Evolutionary conservation across 179 eudicot genomes (phyloP).

Genomic region (Spergularia azorica): DNA sequence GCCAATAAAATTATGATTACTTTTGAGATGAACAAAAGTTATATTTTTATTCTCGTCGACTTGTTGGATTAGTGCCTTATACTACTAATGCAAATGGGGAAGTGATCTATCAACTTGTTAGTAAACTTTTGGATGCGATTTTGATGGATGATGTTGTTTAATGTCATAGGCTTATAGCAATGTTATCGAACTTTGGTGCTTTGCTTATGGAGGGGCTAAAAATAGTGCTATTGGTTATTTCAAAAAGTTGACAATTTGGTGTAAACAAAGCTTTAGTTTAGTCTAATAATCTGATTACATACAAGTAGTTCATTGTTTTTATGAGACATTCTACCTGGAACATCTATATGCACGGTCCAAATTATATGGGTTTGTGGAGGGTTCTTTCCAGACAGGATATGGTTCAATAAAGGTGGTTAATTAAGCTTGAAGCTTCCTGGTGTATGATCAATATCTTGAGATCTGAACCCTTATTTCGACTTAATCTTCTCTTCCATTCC

Average conservation of each 20-base stretch:
- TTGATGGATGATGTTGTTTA: constrained; percentile 22
- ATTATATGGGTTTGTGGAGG: constrained; percentile 5
- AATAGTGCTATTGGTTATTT: background rate
- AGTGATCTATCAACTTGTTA: background rate
- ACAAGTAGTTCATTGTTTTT: constrained; percentile 5
- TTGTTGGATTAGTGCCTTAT: too few species aligned
- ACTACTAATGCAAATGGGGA: background rate
- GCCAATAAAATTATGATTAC: too few species aligned
- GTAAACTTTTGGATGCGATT: constrained; percentile 21
- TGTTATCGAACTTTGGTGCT: constrained; percentile 12
- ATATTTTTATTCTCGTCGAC: too few species aligned
- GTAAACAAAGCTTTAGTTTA: background rate
- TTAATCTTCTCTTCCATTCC: background rate
- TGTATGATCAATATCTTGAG: background rate
- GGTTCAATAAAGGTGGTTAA: constrained; percentile 1
- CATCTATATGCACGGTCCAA: constrained; percentile 4
- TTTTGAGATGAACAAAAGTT: too few species aligned
- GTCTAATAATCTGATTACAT: background rate
- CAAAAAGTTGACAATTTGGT: background rate
- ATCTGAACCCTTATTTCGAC: background rate
- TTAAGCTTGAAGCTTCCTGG: background rate
- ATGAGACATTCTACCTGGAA: background rate
- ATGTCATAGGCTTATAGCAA: background rate
- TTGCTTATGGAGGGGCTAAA: constrained; percentile 2
- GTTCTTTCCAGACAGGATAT: background rate